Percentiles rank a stretch among this genome's conserved stretches.
phyloP scores from a whole-genome alignment of 306 rosid species.

The Clitoria ternatea region DNA sequence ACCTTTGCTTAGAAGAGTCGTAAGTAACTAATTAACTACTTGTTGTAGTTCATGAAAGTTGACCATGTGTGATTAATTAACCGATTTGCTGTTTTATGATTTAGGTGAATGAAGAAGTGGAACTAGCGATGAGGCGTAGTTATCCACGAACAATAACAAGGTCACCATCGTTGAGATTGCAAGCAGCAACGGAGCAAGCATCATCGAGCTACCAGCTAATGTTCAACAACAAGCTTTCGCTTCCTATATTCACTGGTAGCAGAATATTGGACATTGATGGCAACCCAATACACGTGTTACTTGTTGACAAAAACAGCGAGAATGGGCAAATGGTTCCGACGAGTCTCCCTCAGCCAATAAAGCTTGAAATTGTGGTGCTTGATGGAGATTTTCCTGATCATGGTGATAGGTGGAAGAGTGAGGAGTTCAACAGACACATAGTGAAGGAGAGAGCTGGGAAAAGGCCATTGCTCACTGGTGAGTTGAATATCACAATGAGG shows the following conservation, averaged over 20 bases:
- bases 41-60: no score
- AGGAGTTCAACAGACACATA: constrained; percentile 49
- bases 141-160: constrained; percentile 32
- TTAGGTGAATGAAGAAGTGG: constrained; percentile 86
- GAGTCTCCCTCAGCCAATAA: constrained; percentile 34
- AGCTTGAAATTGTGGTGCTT: constrained; percentile 69
- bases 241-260: constrained; percentile 65
- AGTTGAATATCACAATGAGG: constrained; percentile 47
- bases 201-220: constrained; percentile 38
- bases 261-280: constrained; percentile 42
- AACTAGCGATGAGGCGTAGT: constrained; percentile 36
- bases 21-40: constrained; percentile 28
- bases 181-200: constrained; percentile 48
- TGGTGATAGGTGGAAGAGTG: constrained; percentile 45
- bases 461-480: constrained; percentile 79
- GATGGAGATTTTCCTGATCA: constrained; percentile 67
- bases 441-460: constrained; percentile 74
- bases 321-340: constrained; percentile 28
- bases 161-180: constrained; percentile 60
- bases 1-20: constrained; percentile 85
- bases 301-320: constrained; percentile 46
- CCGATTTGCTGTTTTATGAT: no score
- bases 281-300: constrained; percentile 39
- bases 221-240: constrained; percentile 36
- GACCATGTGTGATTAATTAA: no score